Percentiles rank a stretch among this genome's conserved stretches.
phyloP scores from a whole-genome alignment of 345 rosid genomes.

The Populus pruinosa region DNA sequence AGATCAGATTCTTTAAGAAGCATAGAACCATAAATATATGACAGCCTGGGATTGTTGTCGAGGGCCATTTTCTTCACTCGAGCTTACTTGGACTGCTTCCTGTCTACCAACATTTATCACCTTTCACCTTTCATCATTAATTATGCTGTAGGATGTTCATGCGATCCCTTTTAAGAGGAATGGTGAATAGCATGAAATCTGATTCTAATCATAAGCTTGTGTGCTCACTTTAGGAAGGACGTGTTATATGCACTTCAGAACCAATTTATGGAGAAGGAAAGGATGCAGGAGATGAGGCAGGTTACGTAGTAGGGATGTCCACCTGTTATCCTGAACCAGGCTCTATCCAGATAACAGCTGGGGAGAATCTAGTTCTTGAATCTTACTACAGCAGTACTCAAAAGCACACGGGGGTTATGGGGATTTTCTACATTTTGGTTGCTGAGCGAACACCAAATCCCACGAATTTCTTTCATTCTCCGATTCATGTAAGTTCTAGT shows the following conservation, averaged over 20 bases:
- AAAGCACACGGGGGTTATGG: slow-evolving; percentile 84
- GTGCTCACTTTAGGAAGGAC: slow-evolving; percentile 50
- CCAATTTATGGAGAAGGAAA: slow-evolving; percentile 64
- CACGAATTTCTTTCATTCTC: slow-evolving; percentile 2
- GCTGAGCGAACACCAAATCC: slow-evolving; percentile 47
- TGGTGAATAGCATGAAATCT: not conserved
- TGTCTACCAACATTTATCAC: not conserved
- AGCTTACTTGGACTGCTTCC: not conserved
- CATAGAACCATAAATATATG: not conserved
- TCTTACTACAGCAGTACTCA: slow-evolving; percentile 49
- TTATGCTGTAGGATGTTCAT: not conserved
- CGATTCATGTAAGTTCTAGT: slow-evolving; percentile 31
- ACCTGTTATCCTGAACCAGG: slow-evolving; percentile 77
- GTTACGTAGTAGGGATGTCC: slow-evolving; percentile 90
- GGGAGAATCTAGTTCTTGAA: slow-evolving; percentile 65
- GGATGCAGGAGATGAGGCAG: slow-evolving; percentile 83
- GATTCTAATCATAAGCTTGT: slow-evolving; percentile 1
- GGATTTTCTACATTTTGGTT: slow-evolving; percentile 65
- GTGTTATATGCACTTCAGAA: slow-evolving; percentile 50
- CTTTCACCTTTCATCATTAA: not conserved
- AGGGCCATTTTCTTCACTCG: not conserved
- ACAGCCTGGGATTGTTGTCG: not conserved
- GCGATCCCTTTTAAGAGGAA: not conserved
- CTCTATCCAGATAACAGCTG: slow-evolving; percentile 45
- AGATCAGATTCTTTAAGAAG: not conserved